phyloP scores from a whole-genome alignment of 192 early-diverging fungal genomes.

The Backusella tuberculispora region DNA sequence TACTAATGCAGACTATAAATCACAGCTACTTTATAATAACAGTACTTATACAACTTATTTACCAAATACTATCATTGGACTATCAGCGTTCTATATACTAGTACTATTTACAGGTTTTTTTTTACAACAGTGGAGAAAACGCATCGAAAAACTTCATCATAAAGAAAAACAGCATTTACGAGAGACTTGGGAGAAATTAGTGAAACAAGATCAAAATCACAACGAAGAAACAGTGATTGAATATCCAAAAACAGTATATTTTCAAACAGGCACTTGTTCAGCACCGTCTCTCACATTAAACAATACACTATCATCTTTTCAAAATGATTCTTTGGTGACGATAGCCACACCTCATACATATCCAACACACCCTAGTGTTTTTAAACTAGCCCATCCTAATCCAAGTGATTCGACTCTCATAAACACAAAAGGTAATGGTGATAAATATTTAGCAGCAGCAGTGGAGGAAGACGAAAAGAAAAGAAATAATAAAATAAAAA shows the following conservation, averaged over 20 bases:
- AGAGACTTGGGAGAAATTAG: background rate
- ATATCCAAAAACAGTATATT: background rate
- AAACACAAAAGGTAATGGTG: background rate
- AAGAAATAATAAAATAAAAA: background rate
- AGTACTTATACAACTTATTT: slow-evolving; percentile 1
- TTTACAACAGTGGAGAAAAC: background rate
- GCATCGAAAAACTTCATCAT: background rate
- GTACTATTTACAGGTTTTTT: background rate
- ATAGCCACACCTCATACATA: background rate
- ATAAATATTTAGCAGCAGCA: background rate
- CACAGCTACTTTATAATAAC: slow-evolving; percentile 8
- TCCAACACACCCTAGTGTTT: background rate
- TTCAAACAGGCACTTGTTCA: background rate
- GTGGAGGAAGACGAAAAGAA: no score
- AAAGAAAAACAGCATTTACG: background rate
- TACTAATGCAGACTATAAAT: background rate
- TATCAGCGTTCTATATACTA: background rate
- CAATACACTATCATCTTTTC: background rate
- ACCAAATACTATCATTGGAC: background rate
- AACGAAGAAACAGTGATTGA: background rate
- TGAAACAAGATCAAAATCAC: background rate
- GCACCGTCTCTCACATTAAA: background rate
- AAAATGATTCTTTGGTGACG: background rate
- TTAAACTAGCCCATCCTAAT: background rate
- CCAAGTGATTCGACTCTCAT: background rate